Base-by-base conservation (phyloP, 208 protist species). In the Naegleria gruberi region DNA sequence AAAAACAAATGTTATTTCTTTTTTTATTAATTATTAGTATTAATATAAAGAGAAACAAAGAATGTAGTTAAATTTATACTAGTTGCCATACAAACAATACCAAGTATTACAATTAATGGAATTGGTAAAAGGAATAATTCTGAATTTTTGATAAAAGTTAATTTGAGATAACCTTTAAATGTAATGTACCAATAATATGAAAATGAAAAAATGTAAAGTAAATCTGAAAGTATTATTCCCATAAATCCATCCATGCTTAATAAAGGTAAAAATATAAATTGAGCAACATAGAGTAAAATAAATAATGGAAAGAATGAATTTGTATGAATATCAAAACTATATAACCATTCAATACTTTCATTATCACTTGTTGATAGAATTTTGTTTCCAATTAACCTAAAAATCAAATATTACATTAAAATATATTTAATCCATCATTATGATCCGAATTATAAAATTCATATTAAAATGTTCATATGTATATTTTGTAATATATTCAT, bases 301-400 rank as follows among this genome's bases (percentile, higher is more conserved):
- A 95, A 91, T 7, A 96, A 46, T 8, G 93, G 93, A 90, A 96
- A 94, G 90, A 95, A 96, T 37, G 92, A 77, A 89, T 96, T 96
- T 92, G 94, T 96, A 91, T 96, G 95, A 42, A 96, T 85, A 89
- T 96, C 95, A 89, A 96, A 96, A 15, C 93, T 90, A 89, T 96
- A 96, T 4, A 93, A 44, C 93, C 94, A 96, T 83, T 96, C 95
- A 4, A 96, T 94, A 26, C 40, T 87, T 73, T 94, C 89, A 34
- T 42, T 30, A 46, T 40, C 26, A 15, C 15, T 43, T 5, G 5
- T 84, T 45, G 8, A 5, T 30, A 89, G 26, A 34, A 44, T 74
- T 37, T 89, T 89, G 26, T 89, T 89, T 3, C 45, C 15, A 46
- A 89, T 51, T 19, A 86, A 46, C 82, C 82, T 86, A 86, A 47